Percentiles rank a stretch among this genome's conserved stretches.
Conservation (phyloP, 306 rosid genomes). For the Inga oerstediana region DNA sequence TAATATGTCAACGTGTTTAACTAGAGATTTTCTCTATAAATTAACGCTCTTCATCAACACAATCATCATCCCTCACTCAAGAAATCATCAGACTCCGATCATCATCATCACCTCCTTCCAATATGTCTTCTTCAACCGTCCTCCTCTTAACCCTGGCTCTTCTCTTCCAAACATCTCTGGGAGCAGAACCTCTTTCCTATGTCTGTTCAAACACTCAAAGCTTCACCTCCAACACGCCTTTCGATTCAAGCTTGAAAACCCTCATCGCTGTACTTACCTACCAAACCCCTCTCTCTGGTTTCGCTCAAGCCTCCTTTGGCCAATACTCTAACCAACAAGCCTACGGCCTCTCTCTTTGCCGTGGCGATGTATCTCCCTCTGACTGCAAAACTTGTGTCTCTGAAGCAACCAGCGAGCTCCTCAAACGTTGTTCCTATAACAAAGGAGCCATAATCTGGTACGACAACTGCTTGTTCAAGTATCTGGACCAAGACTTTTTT, state of each 20-base stretch:
- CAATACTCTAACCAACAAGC: constrained; percentile 1
- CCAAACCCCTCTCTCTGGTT: constrained; percentile 40
- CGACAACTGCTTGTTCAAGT: constrained; percentile 42
- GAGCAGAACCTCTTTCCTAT: constrained; percentile 46
- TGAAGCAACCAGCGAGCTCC: constrained; percentile 33
- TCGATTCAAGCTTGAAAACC: constrained; percentile 28
- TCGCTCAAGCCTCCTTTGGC: constrained; percentile 33
- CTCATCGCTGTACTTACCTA: constrained; percentile 19
- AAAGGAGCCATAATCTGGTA: constrained; percentile 41
- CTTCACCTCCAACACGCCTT: constrained; percentile 45
- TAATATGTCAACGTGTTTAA: background rate
- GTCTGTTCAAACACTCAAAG: constrained; percentile 52
- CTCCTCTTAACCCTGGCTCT: background rate
- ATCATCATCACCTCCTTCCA: background rate
- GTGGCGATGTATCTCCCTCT: constrained; percentile 33
- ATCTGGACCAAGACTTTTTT: constrained; percentile 38
- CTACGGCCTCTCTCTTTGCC: constrained; percentile 47
- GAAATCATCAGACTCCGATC: background rate
- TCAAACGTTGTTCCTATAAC: constrained; percentile 27
- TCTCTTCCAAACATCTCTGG: constrained; percentile 45
- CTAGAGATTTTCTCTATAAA: background rate
- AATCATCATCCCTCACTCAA: background rate
- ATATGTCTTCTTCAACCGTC: constrained; percentile 5
- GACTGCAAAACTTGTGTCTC: constrained; percentile 46
- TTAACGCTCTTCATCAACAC: background rate